Evolutionary conservation across 2,329 filamentous ascomycete species (phyloP), one percentile per base, ranked within the genome.

Genomic region (Botrytis deweyae): DNA sequence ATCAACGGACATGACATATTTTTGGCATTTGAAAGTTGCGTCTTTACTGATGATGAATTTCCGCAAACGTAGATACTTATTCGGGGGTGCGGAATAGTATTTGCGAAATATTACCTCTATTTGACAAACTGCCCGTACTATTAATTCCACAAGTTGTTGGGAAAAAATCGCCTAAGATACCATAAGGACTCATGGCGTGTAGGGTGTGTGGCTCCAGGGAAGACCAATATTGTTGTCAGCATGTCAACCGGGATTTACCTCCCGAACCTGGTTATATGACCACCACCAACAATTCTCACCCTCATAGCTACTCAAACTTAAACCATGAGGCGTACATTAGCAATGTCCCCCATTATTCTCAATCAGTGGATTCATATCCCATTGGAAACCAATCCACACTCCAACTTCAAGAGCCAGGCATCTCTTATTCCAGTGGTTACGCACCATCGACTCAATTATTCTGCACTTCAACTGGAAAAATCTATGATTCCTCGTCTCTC

Each of bases 1-100:
- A 0, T 29, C 25, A 29, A 58, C 8, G 14, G 0, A 58, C 0
- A 4, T 14, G 8, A 58, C 16, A 1, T n/a, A 1, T 9, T 58
- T 29, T 58, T 14, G n/a, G 52, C 52, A 58, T 58, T 29, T 58
- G 14, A 9, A 58, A 18, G n/a, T 58, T 14, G 6, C 18, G 2
- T 18, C 1, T 29, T 58, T 29, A 58, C 52, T 58, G 4, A 58
- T 29, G 14, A 2, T 8, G n/a, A 18, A 9, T 29, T 55, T 58
- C n/a, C 52, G 52, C 52, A 58, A 29, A 29, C 16, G 52, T 58
- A 58, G 52, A 58, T 18, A 58, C 14, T 58, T 14, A 8, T 18
- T 58, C 6, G 0, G 6, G 52, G 52, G n/a, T 4, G 52, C 3
- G 3, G 52, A 55, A 55, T 0, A 58, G 14, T 16, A 18, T 29